Percentiles rank a stretch among this genome's conserved stretches.
Conservation (phyloP, 192 early-diverging fungal species). For the Endogone sp. region DNA sequence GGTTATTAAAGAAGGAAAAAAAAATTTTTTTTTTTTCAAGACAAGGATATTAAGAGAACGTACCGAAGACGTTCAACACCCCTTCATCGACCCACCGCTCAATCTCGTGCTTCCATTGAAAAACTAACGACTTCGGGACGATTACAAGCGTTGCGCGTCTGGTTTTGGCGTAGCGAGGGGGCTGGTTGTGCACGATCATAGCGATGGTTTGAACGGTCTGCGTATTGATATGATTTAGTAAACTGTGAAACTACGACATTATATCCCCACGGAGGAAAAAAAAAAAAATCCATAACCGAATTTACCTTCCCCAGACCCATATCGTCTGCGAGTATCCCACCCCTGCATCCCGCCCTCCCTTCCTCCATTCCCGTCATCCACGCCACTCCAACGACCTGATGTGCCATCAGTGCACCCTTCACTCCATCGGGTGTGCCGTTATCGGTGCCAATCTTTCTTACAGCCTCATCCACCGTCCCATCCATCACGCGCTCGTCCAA, state of each 20-base stretch:
- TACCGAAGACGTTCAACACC: not conserved
- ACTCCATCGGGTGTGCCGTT: not conserved
- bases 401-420: constrained; percentile 14
- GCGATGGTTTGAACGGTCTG: constrained; percentile 33
- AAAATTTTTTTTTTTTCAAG: not conserved
- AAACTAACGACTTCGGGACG: not conserved
- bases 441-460: not conserved
- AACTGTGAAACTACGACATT: not conserved
- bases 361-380: constrained; percentile 32
- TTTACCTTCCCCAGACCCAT: constrained; percentile 32
- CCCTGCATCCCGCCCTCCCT: constrained; percentile 5
- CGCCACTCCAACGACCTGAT: constrained; percentile 23
- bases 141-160: not conserved
- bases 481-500: not conserved
- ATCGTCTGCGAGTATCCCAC: constrained; percentile 37
- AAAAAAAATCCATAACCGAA: not conserved
- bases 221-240: not conserved
- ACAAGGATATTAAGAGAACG: no score
- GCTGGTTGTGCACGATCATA: not conserved
- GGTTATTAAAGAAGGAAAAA: not conserved
- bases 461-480: not conserved
- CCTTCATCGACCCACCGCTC: not conserved
- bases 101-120: not conserved
- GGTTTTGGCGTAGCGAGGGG: not conserved
- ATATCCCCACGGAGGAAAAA: not conserved